phyloP scores from a whole-genome alignment of 139 green algal genomes.

The Microglena sp. region DNA sequence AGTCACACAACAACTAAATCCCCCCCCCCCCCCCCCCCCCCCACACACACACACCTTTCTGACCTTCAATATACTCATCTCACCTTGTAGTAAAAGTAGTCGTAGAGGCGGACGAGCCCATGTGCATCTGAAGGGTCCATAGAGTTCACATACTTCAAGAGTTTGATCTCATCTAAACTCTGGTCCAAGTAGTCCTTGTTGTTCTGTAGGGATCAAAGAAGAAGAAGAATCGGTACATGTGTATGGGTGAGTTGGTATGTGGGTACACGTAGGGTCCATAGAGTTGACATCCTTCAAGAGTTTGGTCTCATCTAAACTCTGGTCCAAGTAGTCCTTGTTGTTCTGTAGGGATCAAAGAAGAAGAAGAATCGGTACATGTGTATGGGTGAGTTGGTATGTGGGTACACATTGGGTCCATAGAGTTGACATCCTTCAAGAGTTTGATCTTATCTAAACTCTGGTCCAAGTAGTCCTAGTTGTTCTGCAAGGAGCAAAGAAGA shows the following conservation, averaged over 20 bases:
- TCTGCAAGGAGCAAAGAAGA: no score
- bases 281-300: slow-evolving; percentile 76
- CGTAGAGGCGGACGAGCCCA: slow-evolving; percentile 82
- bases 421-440: slow-evolving; percentile 77
- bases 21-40: no score
- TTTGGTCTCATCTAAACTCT: slow-evolving; percentile 95
- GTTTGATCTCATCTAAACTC: slow-evolving; percentile 93
- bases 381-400: no score
- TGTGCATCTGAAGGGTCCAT: slow-evolving; percentile 79
- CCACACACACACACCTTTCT: no score
- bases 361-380: no score
- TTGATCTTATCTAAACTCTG: slow-evolving; percentile 96
- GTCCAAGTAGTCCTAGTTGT: slow-evolving; percentile 98
- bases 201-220: no score
- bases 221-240: no score
- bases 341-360: no score
- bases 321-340: slow-evolving; percentile 98
- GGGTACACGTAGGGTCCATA: no score
- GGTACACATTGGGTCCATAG: slow-evolving; percentile 74
- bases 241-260: no score
- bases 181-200: slow-evolving; percentile 98
- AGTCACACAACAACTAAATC: no score
- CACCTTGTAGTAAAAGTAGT: slow-evolving; percentile 95
- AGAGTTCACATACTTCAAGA: slow-evolving; percentile 74
- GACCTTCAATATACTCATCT: no score